Base-by-base conservation (phyloP, 805 yeast species). In the Hemisphaericaspora nanyangensis region DNA sequence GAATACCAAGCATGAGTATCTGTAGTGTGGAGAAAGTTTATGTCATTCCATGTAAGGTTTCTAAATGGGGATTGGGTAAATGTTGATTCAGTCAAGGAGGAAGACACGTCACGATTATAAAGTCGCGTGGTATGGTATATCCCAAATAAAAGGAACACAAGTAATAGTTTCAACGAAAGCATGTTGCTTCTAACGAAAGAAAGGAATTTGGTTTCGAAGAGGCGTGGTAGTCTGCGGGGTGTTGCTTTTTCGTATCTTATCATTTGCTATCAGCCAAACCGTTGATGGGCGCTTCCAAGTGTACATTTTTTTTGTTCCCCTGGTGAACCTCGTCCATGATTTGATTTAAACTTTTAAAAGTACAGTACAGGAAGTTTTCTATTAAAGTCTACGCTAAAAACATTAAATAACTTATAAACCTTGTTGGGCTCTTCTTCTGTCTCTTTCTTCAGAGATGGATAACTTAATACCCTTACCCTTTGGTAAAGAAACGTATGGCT, bases 1-100 rank as follows among this genome's bases (percentile, higher is more conserved):
- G 91, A 80, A 46, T 84, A 77, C 99, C 99, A 93, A 1, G 93
- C 97, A 59, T 93, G 99, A 2, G 97, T 91, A 53, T 93, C 99
- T 0, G 99, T 93, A 1, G 98, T 90, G 54, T 91, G 98, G 18
- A 91, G 52, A 50, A 93, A 86, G 63, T 93, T 91, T 34, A 93
- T 41, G 40, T 81, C 77, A 0, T 90, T 89, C 75, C 89, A 72
- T 8, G 60, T 53, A 22, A 89, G 52, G n/a, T 76, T 74, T 37
- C 93, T 35, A 12, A 27, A 17, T 7, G 34, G 11, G 11, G 40
- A 13, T 12, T 8, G 26, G 11, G 8, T 12, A 22, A 22, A 22
- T 3, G 8, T 22, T 22, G 26, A 22, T 8, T 8, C 11, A 12
- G 12, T 22, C 3, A 8, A 3, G 11, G 26, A 22, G 11, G 26